Evolutionary conservation across 2,329 filamentous ascomycete species (phyloP).

Genomic region (Phialophora macrospora): DNA sequence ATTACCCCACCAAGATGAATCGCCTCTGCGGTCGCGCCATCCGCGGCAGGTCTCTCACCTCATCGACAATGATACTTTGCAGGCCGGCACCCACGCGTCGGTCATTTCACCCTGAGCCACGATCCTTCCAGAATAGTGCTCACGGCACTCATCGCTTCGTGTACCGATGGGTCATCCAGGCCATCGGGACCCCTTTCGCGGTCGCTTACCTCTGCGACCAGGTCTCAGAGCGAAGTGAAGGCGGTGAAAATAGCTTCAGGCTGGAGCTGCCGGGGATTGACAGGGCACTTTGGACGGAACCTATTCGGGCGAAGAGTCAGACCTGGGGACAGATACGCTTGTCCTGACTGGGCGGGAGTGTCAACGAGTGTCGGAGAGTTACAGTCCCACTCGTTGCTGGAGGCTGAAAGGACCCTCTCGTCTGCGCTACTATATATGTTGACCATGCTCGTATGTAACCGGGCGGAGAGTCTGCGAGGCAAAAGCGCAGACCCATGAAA

Average conservation of each 20-base stretch:
- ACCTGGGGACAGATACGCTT: slow-evolving; percentile 19
- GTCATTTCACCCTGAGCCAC: slow-evolving; percentile 28
- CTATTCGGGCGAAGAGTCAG: slow-evolving; percentile 25
- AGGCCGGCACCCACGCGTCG: neutral
- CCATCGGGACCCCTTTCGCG: slow-evolving; percentile 27
- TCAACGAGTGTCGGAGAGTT: neutral
- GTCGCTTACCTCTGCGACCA: slow-evolving; percentile 32
- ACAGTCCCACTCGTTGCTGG: neutral
- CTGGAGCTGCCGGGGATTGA: slow-evolving; percentile 25
- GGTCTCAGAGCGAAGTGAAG: slow-evolving; percentile 23
- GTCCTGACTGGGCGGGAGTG: neutral
- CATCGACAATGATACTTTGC: neutral
- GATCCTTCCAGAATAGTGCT: slow-evolving; percentile 24
- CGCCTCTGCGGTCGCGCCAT: neutral
- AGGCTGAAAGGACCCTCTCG: neutral
- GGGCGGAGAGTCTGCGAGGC: too few relatives aligned
- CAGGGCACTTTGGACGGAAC: slow-evolving; percentile 25
- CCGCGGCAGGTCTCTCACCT: neutral
- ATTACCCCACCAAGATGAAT: neutral
- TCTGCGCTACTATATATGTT: too few relatives aligned
- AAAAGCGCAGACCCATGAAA: too few relatives aligned
- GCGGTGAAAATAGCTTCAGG: slow-evolving; percentile 25
- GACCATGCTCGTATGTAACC: too few relatives aligned
- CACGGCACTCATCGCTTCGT: slow-evolving; percentile 30
- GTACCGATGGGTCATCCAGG: slow-evolving; percentile 33